Evolutionary conservation across 1,284 basidiomycete genomes (phyloP), one percentile per base, ranked within the genome.

Genomic region (Puccinia polysora): DNA sequence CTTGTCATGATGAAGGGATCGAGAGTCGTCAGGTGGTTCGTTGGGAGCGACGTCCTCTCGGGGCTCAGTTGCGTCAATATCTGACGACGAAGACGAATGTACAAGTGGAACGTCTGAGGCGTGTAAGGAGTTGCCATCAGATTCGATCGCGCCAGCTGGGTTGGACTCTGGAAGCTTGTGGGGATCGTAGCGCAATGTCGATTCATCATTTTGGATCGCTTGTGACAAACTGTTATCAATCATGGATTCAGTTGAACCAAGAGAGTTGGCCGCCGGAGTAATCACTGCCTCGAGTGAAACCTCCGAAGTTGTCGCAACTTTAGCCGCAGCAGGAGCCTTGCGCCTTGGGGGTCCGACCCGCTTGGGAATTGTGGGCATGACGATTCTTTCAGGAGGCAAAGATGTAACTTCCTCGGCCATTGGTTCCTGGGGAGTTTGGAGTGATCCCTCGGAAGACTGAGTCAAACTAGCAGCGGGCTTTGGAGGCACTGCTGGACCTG

Each of bases 301-400:
- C 12, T 64, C 45, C 36, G 25, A 10, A 52, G 62, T n/a, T 32
- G 62, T 36, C n/a, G 58, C 40, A 20, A 34, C 47, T 25, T 50
- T 53, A n/a, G 56, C 18, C 43, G 58, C 56, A 30, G 36, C 50
- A 32, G 68, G 68, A 32, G 68, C 43, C 30, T 70, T 70, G 12
- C 68, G 68, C 43, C 58, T 58, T 23, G 68, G 68, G 18, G 68
- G 68, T 40, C 40, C 68, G 30, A 58, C 68, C 53, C 58, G 56
- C 49, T 59, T 70, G 6, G 68, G 68, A 32, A 70, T 70, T 1
- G 68, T 36, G 23, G 58, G 68, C 38, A 70, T 70, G 4, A 58
- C 58, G 20, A 70, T 53, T 52, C 68, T 60, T 25, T 70, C 58
- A 15, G 68, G 68, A 28, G 68, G 58, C 47, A 70, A 62, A 50